Evolutionary conservation across 345 rosid genomes (phyloP), one percentile per base, ranked within the genome.

Genomic region (Kandelia obovata): DNA sequence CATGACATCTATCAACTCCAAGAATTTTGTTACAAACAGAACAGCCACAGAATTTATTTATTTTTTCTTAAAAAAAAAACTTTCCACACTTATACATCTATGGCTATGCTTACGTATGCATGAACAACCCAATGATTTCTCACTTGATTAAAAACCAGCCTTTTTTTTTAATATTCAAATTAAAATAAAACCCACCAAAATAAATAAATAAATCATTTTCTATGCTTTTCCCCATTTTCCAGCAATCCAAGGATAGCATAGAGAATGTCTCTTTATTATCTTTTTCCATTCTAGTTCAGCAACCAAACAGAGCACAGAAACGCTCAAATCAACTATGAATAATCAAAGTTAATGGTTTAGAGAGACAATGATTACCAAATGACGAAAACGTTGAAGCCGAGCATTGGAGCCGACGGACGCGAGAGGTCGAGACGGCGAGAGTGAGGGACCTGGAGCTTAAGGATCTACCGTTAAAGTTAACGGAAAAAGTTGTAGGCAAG

Each of bases 351-450:
- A 23, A 53, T 19, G 16, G 57, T 27, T 31, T 52, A 28, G 19
- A 59, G 4, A 11, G 5, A 20, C 7, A 28, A 10, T 15, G 28
- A 64, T 17, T 79, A 90, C 95, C 90, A 57, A 71, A 60, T 5
- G 89, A 67, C 7, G 83, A 75, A 71, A 85, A 53, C 39, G 81
- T 59, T n/a, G 81, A 68, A 70, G 91, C 84, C 7, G 74, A 64
- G 83, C 86, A 83, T 74, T 64, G 64, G 70, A 82, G 78, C 2
- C 72, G 21, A 65, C 55, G 71, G 70, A 76, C 55, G 60, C 79
- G 79, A 26, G 80, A 65, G 79, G n/a, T 64, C 6, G 64, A 28
- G 57, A 65, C 30, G 31, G 47, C 55, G 34, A 80, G 43, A 58
- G 63, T 3, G 3, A 72, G 63, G 70, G 62, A 72, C 60, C 34